Conservation (phyloP, 2,329 filamentous ascomycete genomes). For the Metarhizium album region DNA sequence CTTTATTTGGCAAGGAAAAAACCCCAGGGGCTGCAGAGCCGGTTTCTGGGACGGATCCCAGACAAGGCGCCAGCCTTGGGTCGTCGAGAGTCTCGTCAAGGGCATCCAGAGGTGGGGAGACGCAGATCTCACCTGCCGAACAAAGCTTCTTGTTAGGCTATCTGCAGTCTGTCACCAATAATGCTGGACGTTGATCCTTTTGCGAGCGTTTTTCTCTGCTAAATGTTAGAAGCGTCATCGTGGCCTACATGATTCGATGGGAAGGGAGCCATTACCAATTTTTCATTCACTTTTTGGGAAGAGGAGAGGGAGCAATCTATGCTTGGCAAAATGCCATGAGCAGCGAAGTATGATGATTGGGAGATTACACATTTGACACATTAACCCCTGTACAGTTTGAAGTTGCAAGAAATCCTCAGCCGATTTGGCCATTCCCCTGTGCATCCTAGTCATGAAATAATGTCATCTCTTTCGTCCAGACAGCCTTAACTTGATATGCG, state of each 20-base stretch:
- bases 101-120: slow-evolving; percentile 31
- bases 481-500: neutral
- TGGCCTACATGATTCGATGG: neutral
- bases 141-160: slow-evolving; percentile 69
- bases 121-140: slow-evolving; percentile 56
- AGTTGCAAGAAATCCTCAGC: neutral
- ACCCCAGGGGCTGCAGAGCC: neutral
- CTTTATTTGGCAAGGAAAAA: slow-evolving; percentile 46
- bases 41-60: neutral
- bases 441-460: neutral
- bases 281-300: neutral
- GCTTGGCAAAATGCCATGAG: neutral
- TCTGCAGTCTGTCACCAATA: slow-evolving; percentile 45
- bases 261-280: neutral
- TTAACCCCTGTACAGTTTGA: neutral
- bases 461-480: neutral
- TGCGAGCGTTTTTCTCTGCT: neutral
- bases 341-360: neutral
- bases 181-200: slow-evolving; percentile 20
- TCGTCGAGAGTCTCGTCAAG: slow-evolving; percentile 33
- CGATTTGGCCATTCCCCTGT: neutral
- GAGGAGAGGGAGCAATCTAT: neutral
- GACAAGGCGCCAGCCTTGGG: slow-evolving; percentile 9
- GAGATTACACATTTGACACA: neutral
- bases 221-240: too few relatives aligned